Conservation (phyloP, 2,329 filamentous ascomycete species). For the Elsinoe australis region DNA sequence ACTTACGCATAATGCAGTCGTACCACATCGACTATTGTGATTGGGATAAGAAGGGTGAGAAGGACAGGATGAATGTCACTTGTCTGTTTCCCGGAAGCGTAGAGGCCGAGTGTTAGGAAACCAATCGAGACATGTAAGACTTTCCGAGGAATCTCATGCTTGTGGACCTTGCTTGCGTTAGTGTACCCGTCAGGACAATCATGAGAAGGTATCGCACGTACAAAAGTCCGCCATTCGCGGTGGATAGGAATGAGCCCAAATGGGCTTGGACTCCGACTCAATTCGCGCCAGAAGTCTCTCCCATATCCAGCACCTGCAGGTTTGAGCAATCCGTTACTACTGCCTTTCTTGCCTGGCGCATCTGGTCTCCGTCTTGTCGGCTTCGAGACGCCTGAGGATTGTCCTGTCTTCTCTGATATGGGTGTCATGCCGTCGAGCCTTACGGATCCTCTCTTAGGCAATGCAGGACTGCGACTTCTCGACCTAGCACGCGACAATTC, state of each 20-base stretch:
- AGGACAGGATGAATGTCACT: slow-evolving; percentile 74
- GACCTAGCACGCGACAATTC: slow-evolving; percentile 54
- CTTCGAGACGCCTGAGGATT: slow-evolving; percentile 17
- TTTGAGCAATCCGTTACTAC: slow-evolving; percentile 61
- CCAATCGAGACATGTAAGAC: slow-evolving; percentile 91
- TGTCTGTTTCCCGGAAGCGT: slow-evolving; percentile 69
- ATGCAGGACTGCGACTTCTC: slow-evolving; percentile 61
- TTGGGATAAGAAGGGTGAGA: slow-evolving; percentile 72
- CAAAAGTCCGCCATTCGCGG: slow-evolving; percentile 79
- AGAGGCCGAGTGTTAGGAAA: slow-evolving; percentile 83
- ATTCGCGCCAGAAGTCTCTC: slow-evolving; percentile 73
- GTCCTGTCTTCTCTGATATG: slow-evolving; percentile 32
- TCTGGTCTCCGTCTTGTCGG: slow-evolving; percentile 31
- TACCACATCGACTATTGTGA: slow-evolving; percentile 71
- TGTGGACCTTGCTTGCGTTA: slow-evolving; percentile 51
- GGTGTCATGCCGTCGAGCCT: slow-evolving; percentile 48
- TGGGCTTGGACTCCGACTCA: slow-evolving; percentile 86
- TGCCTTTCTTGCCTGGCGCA: slow-evolving; percentile 34
- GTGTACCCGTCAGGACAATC: no score
- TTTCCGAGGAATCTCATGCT: slow-evolving; percentile 94
- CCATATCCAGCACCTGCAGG: slow-evolving; percentile 59
- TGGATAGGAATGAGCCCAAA: slow-evolving; percentile 93
- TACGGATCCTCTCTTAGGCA: slow-evolving; percentile 25
- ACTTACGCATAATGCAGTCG: slow-evolving; percentile 64
- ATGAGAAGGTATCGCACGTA: no score